Conservation (phyloP, 129 eudicot genomes). For the Helichrysum umbraculigerum region DNA sequence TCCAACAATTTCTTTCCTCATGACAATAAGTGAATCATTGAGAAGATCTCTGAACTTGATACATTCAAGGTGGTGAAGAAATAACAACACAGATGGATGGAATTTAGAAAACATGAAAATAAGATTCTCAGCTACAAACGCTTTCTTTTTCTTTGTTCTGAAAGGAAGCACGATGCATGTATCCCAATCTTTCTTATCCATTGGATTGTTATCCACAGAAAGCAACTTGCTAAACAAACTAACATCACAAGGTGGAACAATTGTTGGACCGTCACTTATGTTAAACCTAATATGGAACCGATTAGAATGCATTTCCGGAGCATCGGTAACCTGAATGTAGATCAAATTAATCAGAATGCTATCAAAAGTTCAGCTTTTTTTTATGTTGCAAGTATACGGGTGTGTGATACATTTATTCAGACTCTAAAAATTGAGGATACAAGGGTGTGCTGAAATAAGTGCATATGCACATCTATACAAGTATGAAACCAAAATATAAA, state of each 20-base stretch:
- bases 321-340: constrained; percentile 80
- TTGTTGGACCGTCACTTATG: constrained; percentile 63
- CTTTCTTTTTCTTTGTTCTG: constrained; percentile 44
- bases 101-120: constrained; percentile 74
- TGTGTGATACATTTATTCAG: too few species aligned
- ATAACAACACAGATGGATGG: constrained; percentile 72
- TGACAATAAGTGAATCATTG: constrained; percentile 43
- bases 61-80: constrained; percentile 76
- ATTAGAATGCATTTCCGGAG: constrained; percentile 86
- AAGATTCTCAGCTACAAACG: constrained; percentile 45
- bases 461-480: neutral
- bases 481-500: neutral
- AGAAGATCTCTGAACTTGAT: constrained; percentile 58
- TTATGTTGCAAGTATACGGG: too few species aligned
- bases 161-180: constrained; percentile 84
- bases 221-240: constrained; percentile 44
- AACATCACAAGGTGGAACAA: constrained; percentile 63
- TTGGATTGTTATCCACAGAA: constrained; percentile 30
- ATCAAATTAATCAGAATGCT: neutral
- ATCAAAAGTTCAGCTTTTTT: too few species aligned
- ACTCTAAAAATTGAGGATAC: too few species aligned
- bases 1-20: constrained; percentile 66
- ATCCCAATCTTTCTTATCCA: constrained; percentile 43
- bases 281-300: constrained; percentile 85
- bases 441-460: too few species aligned